phyloP scores from a whole-genome alignment of 1,284 basidiomycete species.

The Moesziomyces globuligerus region DNA sequence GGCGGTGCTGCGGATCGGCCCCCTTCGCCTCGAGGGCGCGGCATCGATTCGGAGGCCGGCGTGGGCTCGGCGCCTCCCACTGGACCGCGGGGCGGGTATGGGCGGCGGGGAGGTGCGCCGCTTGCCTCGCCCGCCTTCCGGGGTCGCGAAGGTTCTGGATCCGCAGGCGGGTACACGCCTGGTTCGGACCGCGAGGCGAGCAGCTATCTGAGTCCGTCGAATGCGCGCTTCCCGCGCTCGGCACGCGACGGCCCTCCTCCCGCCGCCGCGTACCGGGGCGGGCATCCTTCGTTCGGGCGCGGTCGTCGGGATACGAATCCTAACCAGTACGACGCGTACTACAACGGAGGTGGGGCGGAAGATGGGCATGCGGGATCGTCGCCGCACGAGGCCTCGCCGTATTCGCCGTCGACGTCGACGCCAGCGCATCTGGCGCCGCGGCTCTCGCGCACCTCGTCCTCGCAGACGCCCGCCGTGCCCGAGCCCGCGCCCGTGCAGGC shows the following conservation, averaged over 20 bases:
- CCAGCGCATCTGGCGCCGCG: conserved; percentile 16
- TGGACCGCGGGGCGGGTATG: conserved; percentile 14
- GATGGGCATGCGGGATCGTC: conserved; percentile 19
- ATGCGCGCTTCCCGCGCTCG: conserved; percentile 8
- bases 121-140: conserved; percentile 15
- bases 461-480: conserved; percentile 16
- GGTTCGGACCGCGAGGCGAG: conserved; percentile 24
- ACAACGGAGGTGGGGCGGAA: conserved; percentile 1
- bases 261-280: conserved; percentile 22
- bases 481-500: neutral
- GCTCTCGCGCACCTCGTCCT: conserved; percentile 34
- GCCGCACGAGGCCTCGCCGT: conserved; percentile 30
- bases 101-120: conserved; percentile 14
- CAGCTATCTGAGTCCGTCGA: conserved; percentile 22
- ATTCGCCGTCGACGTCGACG: conserved; percentile 21
- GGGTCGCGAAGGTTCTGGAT: conserved; percentile 10
- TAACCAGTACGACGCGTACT: conserved; percentile 24
- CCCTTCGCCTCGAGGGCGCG: conserved; percentile 9
- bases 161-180: conserved; percentile 19
- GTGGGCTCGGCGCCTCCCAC: conserved; percentile 34
- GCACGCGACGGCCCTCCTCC: conserved; percentile 13
- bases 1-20: conserved; percentile 1
- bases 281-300: conserved; percentile 23
- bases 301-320: conserved; percentile 26
- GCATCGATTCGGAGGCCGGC: conserved; percentile 8